Percentiles rank a stretch among this genome's conserved stretches.
Conservation (phyloP, 1,284 basidiomycete genomes). For the Apiotrichum gracile region DNA sequence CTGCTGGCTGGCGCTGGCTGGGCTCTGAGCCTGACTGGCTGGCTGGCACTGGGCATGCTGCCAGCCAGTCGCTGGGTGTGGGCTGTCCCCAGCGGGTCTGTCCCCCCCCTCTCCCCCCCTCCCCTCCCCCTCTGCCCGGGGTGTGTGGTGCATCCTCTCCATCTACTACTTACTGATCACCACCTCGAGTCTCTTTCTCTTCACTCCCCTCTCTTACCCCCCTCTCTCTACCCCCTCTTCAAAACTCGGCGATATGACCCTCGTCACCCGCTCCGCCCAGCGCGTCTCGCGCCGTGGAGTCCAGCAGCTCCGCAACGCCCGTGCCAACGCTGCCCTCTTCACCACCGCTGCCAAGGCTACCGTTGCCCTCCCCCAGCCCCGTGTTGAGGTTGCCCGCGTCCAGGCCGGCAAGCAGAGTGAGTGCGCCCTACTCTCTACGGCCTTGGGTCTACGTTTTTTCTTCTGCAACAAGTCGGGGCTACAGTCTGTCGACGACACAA, state of each 20-base stretch:
- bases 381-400: slow-evolving; percentile 22
- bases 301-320: slow-evolving; percentile 33
- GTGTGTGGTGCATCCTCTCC: too few relatives aligned
- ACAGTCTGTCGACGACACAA: neutral
- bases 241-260: slow-evolving; percentile 38
- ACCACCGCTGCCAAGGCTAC: slow-evolving; percentile 41
- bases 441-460: neutral
- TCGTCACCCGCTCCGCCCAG: slow-evolving; percentile 46
- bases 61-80: neutral
- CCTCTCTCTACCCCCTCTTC: slow-evolving; percentile 11
- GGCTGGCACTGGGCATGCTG: too few relatives aligned
- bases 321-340: slow-evolving; percentile 46
- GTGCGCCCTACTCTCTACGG: slow-evolving; percentile 9
- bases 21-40: too few relatives aligned
- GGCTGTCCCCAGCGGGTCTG: neutral
- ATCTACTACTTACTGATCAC: slow-evolving; percentile 4
- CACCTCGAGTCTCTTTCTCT: neutral
- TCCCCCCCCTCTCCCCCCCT: slow-evolving; percentile 1
- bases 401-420: slow-evolving; percentile 30
- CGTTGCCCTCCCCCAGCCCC: slow-evolving; percentile 32
- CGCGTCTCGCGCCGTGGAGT: slow-evolving; percentile 43
- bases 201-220: slow-evolving; percentile 14
- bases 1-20: too few relatives aligned
- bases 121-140: slow-evolving; percentile 9
- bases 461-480: too few relatives aligned